Conservation (phyloP, 345 rosid genomes). For the Isatis tinctoria region DNA sequence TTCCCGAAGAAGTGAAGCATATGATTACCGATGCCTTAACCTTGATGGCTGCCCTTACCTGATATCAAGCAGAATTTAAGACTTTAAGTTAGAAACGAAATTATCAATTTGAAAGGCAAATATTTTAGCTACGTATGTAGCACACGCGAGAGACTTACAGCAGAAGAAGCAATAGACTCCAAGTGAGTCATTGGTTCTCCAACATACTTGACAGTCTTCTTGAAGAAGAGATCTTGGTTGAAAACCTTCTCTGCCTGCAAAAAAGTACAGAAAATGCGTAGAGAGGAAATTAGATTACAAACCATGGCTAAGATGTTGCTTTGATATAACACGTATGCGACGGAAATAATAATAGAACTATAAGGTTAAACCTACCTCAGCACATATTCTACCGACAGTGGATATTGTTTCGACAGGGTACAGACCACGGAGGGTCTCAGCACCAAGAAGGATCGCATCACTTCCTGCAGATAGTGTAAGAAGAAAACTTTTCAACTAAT, state of each 20-base stretch:
- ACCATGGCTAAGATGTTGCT: background rate
- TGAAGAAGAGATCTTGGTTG: conserved; percentile 88
- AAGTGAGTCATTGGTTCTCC: conserved; percentile 97
- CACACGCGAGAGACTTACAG: conserved; percentile 44
- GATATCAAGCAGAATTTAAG: background rate
- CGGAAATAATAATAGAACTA: background rate
- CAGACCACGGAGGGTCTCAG: conserved; percentile 90
- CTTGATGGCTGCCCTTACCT: conserved; percentile 98
- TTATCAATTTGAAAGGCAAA: background rate
- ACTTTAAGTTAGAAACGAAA: background rate
- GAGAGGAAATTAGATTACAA: background rate
- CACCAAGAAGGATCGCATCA: conserved; percentile 99
- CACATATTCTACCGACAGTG: conserved; percentile 84
- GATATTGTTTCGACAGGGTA: conserved; percentile 92
- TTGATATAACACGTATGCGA: background rate
- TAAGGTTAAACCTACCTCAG: conserved; percentile 51
- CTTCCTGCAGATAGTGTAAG: conserved; percentile 50
- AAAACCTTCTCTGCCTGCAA: conserved; percentile 92
- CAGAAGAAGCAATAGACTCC: conserved; percentile 97
- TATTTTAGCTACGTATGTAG: background rate
- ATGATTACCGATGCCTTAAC: conserved; percentile 93
- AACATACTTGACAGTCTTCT: conserved; percentile 87
- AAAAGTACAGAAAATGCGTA: conserved; percentile 1
- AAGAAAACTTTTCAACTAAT: background rate
- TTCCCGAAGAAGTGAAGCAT: conserved; percentile 94